phyloP scores from a whole-genome alignment of 129 eudicot species.

The Saposhnikovia divaricata region DNA sequence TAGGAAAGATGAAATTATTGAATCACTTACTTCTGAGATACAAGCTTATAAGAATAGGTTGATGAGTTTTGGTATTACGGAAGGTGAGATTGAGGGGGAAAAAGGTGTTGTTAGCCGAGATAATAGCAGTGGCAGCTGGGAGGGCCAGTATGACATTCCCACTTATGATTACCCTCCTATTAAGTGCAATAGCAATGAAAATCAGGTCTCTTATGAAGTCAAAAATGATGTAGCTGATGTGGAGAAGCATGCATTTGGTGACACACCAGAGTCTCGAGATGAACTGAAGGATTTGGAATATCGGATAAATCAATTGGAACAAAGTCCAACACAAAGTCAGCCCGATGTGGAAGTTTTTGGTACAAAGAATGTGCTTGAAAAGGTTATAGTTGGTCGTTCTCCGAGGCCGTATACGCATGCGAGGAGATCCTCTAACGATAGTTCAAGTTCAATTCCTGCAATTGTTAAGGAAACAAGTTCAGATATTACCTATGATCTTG shows the following conservation, averaged over 20 bases:
- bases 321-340: slow-evolving; percentile 44
- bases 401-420: slow-evolving; percentile 52
- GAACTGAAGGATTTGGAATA: slow-evolving; percentile 63
- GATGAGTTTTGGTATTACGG: slow-evolving; percentile 79
- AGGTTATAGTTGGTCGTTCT: slow-evolving; percentile 71
- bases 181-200: slow-evolving; percentile 52
- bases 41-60: slow-evolving; percentile 73
- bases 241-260: slow-evolving; percentile 73
- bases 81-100: slow-evolving; percentile 66
- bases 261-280: slow-evolving; percentile 50
- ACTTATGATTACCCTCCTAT: slow-evolving; percentile 63
- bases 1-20: slow-evolving; percentile 61
- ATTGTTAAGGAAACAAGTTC: slow-evolving; percentile 42
- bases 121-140: slow-evolving; percentile 36
- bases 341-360: slow-evolving; percentile 35
- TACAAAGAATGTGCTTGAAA: slow-evolving; percentile 48
- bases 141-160: slow-evolving; percentile 40
- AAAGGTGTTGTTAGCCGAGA: slow-evolving; percentile 29
- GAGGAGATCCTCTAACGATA: slow-evolving; percentile 55
- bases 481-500: slow-evolving; percentile 26
- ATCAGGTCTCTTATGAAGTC: slow-evolving; percentile 37
- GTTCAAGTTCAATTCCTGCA: slow-evolving; percentile 27
- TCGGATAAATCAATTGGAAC: slow-evolving; percentile 66
- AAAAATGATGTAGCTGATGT: slow-evolving; percentile 48
- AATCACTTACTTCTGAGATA: slow-evolving; percentile 63